Base-by-base conservation (phyloP, 2,329 filamentous ascomycete species). In the Emergomyces pasteurianus region DNA sequence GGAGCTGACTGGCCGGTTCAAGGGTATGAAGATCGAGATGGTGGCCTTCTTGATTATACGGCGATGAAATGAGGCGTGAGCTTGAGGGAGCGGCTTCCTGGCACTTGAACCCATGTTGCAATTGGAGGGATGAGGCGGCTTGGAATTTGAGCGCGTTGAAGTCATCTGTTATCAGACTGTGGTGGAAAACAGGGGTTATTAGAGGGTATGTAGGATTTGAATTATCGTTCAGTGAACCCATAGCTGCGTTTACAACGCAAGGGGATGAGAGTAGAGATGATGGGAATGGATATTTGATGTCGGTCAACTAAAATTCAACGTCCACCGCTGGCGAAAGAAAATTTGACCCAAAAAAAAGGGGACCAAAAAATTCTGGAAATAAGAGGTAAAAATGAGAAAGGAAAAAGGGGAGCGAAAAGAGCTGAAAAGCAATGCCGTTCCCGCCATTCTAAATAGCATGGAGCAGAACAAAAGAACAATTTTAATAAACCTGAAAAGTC, bases 11-110 rank as follows among this genome's bases (percentile, higher is more conserved):
- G 64, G 89, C 81, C 0, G 74, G 75, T 63, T 88, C 81, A 7
- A 95, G 79, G 2, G 80, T 84, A 53, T 79, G 74, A 61, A 96
- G 80, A 70, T 92, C 84, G 40, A 95, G 83, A 56, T 89, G 83
- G 72, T 95, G 90, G 2, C 81, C 78, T 34, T 77, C 72, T 49
- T 86, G 83, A 10, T 84, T 83, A 72, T 96, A 95, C 0, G 90
- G 90, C 0, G 91, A 95, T 63, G 86, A 81, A 47, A 88, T 78
- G 52, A 94, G 67, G 72, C 76, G 63, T 65, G 70, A 64, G 55
- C 71, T 67, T 21, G 62, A 62, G 8, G 64, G 58, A 58, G 60
- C 43, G 43, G 61, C 53, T 31, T 64, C 60, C 49, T 64, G 60
- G 31, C 63, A 61, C 21, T 49, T 62, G 55, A 59, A 8, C 12